Conservation (phyloP, 129 eudicot species). For the Tagetes patula region DNA sequence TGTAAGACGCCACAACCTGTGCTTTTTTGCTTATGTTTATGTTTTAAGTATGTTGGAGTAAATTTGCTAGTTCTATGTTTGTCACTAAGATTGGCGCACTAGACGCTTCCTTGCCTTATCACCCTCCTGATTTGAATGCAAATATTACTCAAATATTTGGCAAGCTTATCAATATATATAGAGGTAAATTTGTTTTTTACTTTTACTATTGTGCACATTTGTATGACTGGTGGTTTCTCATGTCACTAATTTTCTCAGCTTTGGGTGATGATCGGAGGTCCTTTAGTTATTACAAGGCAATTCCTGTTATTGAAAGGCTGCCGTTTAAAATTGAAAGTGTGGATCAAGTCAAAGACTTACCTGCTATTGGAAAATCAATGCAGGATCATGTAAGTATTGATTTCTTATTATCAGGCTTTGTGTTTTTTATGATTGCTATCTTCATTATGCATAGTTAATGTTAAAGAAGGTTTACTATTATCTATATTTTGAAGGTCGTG, state of each 20-base stretch:
- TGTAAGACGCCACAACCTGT: slow-evolving; percentile 34
- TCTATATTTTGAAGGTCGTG: background rate
- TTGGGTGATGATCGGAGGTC: slow-evolving; percentile 94
- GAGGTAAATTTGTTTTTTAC: slow-evolving; percentile 50
- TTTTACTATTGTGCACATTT: slow-evolving; percentile 17
- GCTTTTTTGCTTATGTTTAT: background rate
- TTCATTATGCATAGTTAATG: slow-evolving; percentile 10
- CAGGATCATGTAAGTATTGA: slow-evolving; percentile 80
- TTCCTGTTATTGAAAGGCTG: slow-evolving; percentile 87
- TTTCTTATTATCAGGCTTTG: background rate
- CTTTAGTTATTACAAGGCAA: slow-evolving; percentile 92
- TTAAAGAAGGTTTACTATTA: background rate
- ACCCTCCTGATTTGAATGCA: slow-evolving; percentile 83
- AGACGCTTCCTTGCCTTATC: slow-evolving; percentile 60
- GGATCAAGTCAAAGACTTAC: slow-evolving; percentile 82
- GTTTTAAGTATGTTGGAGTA: background rate
- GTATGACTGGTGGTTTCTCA: slow-evolving; percentile 12
- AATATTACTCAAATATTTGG: slow-evolving; percentile 81
- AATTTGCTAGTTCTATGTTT: slow-evolving; percentile 22
- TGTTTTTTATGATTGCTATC: slow-evolving; percentile 4
- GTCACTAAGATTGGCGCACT: slow-evolving; percentile 47
- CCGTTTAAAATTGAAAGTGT: slow-evolving; percentile 78
- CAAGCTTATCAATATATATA: slow-evolving; percentile 81
- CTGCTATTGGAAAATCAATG: slow-evolving; percentile 89
- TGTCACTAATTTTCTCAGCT: slow-evolving; percentile 44